These are phyloP conservation scores for Tetrahymena elliotti DNA, from an alignment of 73 alveolate genomes.

Conservation along the genomic window DNA sequence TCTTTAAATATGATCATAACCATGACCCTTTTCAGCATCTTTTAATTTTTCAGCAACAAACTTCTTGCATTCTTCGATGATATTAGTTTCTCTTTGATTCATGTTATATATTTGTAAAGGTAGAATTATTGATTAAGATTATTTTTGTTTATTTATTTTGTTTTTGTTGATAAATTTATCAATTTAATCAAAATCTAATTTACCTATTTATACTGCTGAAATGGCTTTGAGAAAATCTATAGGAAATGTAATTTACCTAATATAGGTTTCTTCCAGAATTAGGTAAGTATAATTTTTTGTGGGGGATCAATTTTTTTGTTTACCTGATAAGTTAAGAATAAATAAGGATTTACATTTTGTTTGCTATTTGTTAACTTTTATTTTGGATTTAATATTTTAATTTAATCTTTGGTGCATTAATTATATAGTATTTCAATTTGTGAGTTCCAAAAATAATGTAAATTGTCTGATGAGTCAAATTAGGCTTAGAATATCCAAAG, in stretches of 20 bases:
- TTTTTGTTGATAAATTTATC: background rate
- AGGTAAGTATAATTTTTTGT: background rate
- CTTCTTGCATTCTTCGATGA: background rate
- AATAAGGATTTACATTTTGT: no score
- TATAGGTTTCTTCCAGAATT: background rate
- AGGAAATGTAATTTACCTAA: background rate
- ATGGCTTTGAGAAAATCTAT: background rate
- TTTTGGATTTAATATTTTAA: no score
- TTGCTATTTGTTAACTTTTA: background rate
- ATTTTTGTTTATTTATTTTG: no score
- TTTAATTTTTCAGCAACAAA: constrained; percentile 2
- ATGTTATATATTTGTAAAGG: background rate
- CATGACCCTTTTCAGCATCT: constrained; percentile 42
- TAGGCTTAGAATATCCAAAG: background rate
- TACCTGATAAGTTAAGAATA: no score
- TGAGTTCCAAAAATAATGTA: background rate
- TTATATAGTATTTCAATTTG: background rate
- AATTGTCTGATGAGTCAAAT: background rate
- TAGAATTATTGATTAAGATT: background rate
- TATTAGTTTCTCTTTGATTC: background rate
- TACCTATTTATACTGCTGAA: background rate
- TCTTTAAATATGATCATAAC: constrained; percentile 25
- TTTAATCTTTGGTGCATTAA: background rate
- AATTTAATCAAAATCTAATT: background rate
- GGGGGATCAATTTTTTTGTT: background rate